Base-by-base conservation (phyloP, 768 basidiomycete genomes). In the Dictyophora rubrovolvata region DNA sequence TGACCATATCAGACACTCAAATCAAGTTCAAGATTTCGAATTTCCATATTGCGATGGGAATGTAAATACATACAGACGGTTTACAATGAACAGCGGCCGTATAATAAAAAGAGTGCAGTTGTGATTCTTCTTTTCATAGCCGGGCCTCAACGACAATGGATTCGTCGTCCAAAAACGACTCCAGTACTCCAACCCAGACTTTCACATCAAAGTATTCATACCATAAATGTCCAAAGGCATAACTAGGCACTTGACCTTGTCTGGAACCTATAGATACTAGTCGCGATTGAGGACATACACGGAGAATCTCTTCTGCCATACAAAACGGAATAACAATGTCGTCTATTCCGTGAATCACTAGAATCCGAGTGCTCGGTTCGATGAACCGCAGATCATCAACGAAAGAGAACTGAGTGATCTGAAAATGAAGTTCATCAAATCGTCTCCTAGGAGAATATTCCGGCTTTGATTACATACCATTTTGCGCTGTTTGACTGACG, bases 141-240 rank as follows among this genome's bases (percentile, higher is more conserved):
- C 28, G 28, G 28, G 28, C 28, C 7, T 28, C 28, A 28, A 28
- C 28, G 28, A 28, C 28, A 28, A 28, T 7, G 7, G 28, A 28
- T 18, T 47, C 37, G 28, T 56, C 34, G 18, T 48, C 48, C 23
- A 75, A 61, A 55, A 78, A 78, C 33, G 59, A 63, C 57, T 74
- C 71, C 1, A 77, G 61, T 3, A 74, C 73, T 47, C 71, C 70
- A 21, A 62, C 61, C 76, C 77, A 78, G 37, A 76, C 67, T 52
- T 67, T 65, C 5, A 73, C 63, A 60, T 73, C 72, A 58, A 78
- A 78, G 62, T 77, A 79, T 62, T 77, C 77, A 58, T 69, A 73
- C 77, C 75, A 78, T 46, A 72, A 63, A 62, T 77, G 76, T 1
- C 77, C 76, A 59, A 78, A 77, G 2, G 66, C 69, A 22, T 71